phyloP scores from a whole-genome alignment of 2,329 filamentous ascomycete genomes.

The Verticillium nonalfalfae region DNA sequence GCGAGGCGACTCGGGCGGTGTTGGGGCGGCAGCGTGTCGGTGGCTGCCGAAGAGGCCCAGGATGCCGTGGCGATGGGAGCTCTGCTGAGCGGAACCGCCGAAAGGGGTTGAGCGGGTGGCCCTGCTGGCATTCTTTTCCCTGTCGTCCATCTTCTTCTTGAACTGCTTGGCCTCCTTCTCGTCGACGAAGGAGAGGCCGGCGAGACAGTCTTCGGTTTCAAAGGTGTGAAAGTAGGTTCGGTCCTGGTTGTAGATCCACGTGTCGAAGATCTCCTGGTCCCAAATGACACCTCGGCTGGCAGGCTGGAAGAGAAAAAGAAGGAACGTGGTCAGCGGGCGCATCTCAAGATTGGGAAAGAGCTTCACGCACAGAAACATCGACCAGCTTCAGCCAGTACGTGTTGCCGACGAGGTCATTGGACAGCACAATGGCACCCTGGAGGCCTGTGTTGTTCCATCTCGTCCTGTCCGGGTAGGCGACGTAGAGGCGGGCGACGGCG shows the following conservation, averaged over 20 bases:
- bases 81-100: constrained; percentile 37
- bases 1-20: constrained; percentile 51
- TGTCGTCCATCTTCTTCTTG: constrained; percentile 93
- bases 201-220: constrained; percentile 87
- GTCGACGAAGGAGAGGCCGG: constrained; percentile 85
- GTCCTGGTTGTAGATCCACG: constrained; percentile 92
- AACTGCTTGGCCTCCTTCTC: constrained; percentile 98
- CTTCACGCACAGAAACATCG: constrained; percentile 76
- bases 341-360: not conserved
- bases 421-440: constrained; percentile 84
- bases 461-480: constrained; percentile 78
- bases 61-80: constrained; percentile 37
- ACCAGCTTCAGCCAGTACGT: constrained; percentile 98
- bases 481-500: constrained; percentile 86
- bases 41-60: constrained; percentile 58
- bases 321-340: not conserved
- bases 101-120: constrained; percentile 76
- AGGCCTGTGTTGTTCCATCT: constrained; percentile 93
- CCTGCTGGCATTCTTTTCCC: constrained; percentile 93
- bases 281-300: constrained; percentile 81
- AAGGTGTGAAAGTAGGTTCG: constrained; percentile 97
- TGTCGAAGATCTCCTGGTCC: constrained; percentile 97
- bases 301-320: constrained; percentile 42
- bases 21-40: constrained; percentile 51
- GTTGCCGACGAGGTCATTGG: constrained; percentile 89